Evolutionary conservation across 768 basidiomycete genomes (phyloP).

Genomic region (Boletus vinaceobasis): DNA sequence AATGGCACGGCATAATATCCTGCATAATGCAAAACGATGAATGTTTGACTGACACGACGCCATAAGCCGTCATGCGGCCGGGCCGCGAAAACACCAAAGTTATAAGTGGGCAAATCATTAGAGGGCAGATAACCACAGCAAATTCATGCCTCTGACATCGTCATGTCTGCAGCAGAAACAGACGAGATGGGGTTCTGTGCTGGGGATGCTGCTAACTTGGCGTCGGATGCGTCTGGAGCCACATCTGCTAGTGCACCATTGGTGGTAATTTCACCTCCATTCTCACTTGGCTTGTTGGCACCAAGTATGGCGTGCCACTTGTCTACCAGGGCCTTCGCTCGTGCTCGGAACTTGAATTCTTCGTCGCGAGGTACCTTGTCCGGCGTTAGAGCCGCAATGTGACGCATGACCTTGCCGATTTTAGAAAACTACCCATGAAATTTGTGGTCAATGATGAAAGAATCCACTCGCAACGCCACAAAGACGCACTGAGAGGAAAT

Average conservation of each 20-base stretch:
- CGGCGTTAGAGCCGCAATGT: slow-evolving; percentile 45
- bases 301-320: slow-evolving; percentile 42
- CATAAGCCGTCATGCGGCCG: slow-evolving; percentile 3
- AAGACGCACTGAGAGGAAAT: slow-evolving; percentile 57
- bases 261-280: slow-evolving; percentile 24
- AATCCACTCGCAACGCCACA: slow-evolving; percentile 1
- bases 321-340: slow-evolving; percentile 46
- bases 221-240: slow-evolving; percentile 15
- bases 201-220: slow-evolving; percentile 21
- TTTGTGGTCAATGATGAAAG: slow-evolving; percentile 7
- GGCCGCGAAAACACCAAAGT: slow-evolving; percentile 16
- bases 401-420: slow-evolving; percentile 60
- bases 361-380: slow-evolving; percentile 48
- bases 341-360: slow-evolving; percentile 50
- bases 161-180: slow-evolving; percentile 35
- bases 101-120: slow-evolving; percentile 8
- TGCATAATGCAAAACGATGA: slow-evolving; percentile 19
- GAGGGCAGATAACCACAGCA: slow-evolving; percentile 8
- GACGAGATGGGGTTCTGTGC: slow-evolving; percentile 30
- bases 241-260: slow-evolving; percentile 26
- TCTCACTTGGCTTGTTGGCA: slow-evolving; percentile 32
- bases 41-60: slow-evolving; percentile 18
- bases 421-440: slow-evolving; percentile 39
- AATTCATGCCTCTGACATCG: slow-evolving; percentile 40
- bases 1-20: slow-evolving; percentile 22